These are phyloP conservation scores for Luzula sylvatica DNA, from an alignment of 176 grass and related monocot genomes.

Conservation along the genomic window DNA sequence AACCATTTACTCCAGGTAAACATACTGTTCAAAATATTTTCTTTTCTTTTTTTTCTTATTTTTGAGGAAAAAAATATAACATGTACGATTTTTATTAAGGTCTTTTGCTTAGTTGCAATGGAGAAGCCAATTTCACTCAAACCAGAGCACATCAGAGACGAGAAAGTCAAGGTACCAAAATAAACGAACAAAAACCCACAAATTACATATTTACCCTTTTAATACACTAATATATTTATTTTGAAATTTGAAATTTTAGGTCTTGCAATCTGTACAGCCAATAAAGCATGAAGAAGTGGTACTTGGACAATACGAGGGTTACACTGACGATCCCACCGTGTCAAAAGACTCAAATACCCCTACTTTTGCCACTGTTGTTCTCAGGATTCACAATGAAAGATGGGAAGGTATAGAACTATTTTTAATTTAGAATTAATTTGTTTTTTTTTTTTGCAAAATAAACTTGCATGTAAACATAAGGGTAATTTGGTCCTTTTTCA, in stretches of 20 bases:
- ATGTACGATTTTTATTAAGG: conserved; percentile 28
- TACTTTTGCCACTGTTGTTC: conserved; percentile 89
- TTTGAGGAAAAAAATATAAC: too few species aligned
- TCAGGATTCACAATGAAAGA: conserved; percentile 93
- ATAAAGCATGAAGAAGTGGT: conserved; percentile 87
- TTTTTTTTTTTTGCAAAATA: not conserved
- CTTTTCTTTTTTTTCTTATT: conserved; percentile 11
- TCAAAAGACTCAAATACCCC: conserved; percentile 93
- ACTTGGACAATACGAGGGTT: conserved; percentile 94
- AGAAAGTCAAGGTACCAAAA: conserved; percentile 96
- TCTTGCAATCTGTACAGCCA: conserved; percentile 86
- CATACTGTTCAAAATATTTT: conserved; percentile 6
- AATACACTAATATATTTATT: too few species aligned
- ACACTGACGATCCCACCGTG: conserved; percentile 92
- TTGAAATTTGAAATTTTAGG: conserved; percentile 24
- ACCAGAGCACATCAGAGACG: conserved; percentile 99
- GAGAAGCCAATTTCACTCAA: conserved; percentile 95
- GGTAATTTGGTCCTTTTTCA: conserved; percentile 19
- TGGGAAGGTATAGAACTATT: conserved; percentile 68
- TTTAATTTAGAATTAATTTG: not conserved
- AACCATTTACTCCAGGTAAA: conserved; percentile 97
- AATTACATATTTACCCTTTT: too few species aligned
- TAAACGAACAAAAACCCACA: not conserved
- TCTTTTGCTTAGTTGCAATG: conserved; percentile 99
- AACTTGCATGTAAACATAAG: too few species aligned